Conservation (phyloP, 768 basidiomycete genomes). For the Phylloporus scabripes region DNA sequence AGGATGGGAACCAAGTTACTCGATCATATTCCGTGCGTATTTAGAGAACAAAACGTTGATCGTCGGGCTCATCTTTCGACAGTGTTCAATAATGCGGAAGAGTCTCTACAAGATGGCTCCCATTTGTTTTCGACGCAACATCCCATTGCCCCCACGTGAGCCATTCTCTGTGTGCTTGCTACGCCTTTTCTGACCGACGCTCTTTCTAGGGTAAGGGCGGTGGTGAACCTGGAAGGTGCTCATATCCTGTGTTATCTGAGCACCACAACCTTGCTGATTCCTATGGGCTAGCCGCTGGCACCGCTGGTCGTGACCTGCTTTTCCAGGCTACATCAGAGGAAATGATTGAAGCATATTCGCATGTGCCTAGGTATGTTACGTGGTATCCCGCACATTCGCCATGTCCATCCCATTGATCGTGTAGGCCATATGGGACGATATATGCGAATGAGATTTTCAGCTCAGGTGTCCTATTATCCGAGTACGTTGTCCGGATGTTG, state of each 20-base stretch:
- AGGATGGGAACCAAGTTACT: slow-evolving; percentile 65
- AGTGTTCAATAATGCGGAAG: slow-evolving; percentile 97
- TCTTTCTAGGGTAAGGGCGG: slow-evolving; percentile 62
- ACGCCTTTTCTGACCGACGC: background rate
- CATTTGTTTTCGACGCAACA: slow-evolving; percentile 94
- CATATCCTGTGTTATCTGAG: background rate
- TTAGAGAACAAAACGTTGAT: background rate
- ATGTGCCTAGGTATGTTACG: slow-evolving; percentile 63
- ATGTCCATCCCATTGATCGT: background rate
- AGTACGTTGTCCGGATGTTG: slow-evolving; percentile 45
- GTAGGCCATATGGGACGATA: slow-evolving; percentile 80
- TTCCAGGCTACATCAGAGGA: slow-evolving; percentile 96
- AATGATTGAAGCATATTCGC: slow-evolving; percentile 89
- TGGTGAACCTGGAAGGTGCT: slow-evolving; percentile 84
- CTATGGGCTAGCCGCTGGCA: slow-evolving; percentile 63
- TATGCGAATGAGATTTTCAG: slow-evolving; percentile 91
- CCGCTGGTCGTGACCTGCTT: slow-evolving; percentile 79
- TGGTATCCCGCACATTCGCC: background rate
- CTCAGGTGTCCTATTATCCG: slow-evolving; percentile 84
- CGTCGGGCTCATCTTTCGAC: background rate
- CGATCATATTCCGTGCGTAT: slow-evolving; percentile 75
- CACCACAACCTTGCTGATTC: slow-evolving; percentile 3
- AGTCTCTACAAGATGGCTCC: slow-evolving; percentile 90
- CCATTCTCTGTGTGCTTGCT: slow-evolving; percentile 4
- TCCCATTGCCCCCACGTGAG: slow-evolving; percentile 62